Conservation (phyloP, 768 basidiomycete species). For the Macrolepiota albuminosa region DNA sequence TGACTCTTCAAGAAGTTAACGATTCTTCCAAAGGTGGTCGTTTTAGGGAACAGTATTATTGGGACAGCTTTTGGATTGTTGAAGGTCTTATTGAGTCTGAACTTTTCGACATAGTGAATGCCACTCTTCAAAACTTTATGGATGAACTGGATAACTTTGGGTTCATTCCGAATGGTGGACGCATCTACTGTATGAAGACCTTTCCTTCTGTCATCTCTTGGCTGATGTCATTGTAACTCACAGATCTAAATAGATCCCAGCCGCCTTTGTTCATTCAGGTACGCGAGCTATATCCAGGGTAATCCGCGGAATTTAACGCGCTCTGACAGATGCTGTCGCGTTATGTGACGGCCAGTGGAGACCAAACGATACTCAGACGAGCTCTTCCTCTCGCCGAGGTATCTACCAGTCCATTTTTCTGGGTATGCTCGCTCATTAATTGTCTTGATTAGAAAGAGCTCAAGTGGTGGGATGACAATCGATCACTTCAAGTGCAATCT, state of each 20-base stretch:
- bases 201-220: neutral
- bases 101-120: conserved; percentile 67
- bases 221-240: conserved; percentile 34
- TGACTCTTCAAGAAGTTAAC: neutral
- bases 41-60: conserved; percentile 79
- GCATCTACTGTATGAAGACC: conserved; percentile 67
- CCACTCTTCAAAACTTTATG: conserved; percentile 90
- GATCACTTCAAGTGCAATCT: conserved; percentile 62
- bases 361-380: conserved; percentile 67
- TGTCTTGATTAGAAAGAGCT: conserved; percentile 57
- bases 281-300: neutral
- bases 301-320: neutral
- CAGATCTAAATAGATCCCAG: conserved; percentile 85
- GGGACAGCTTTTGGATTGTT: conserved; percentile 80
- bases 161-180: conserved; percentile 92
- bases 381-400: conserved; percentile 86
- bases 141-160: conserved; percentile 81
- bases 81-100: conserved; percentile 83
- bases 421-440: neutral
- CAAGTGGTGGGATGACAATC: conserved; percentile 76
- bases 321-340: conserved; percentile 72
- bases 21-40: conserved; percentile 42
- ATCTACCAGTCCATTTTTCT: conserved; percentile 7
- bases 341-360: conserved; percentile 71
- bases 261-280: conserved; percentile 82